A percentile compares a stretch with the other conserved stretches of the same genome.
These are phyloP conservation scores for Prunus mongolica DNA, from an alignment of 306 rosid species.

Conservation along the genomic window DNA sequence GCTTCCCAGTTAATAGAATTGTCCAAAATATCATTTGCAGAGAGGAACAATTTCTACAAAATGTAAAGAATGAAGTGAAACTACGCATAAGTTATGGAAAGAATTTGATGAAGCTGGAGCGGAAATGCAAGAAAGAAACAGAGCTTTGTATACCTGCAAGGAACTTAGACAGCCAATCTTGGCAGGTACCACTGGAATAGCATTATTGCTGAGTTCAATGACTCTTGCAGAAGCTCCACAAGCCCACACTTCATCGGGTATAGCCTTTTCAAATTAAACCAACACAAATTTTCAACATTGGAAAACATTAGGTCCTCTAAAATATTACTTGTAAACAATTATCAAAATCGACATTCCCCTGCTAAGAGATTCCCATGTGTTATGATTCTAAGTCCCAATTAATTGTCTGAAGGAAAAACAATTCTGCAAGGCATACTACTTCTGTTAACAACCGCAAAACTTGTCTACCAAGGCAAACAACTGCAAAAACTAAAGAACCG, in stretches of 20 bases:
- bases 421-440: background rate
- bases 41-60: slow-evolving; percentile 59
- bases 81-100: slow-evolving; percentile 2
- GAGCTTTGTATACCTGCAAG: slow-evolving; percentile 46
- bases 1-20: slow-evolving; percentile 72
- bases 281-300: background rate
- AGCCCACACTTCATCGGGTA: slow-evolving; percentile 84
- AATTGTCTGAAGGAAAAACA: background rate
- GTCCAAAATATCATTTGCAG: slow-evolving; percentile 52
- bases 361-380: background rate
- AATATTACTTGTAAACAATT: background rate
- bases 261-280: slow-evolving; percentile 44
- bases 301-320: background rate
- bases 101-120: slow-evolving; percentile 1
- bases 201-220: slow-evolving; percentile 63
- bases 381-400: background rate
- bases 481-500: too few species aligned
- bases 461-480: background rate
- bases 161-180: slow-evolving; percentile 45
- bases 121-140: slow-evolving; percentile 15
- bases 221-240: slow-evolving; percentile 62
- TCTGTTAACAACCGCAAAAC: background rate
- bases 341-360: background rate
- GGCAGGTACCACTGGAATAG: slow-evolving; percentile 48
- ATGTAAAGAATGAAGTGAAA: slow-evolving; percentile 19